Conservation (phyloP, 2,329 filamentous ascomycete genomes). For the Leptographium wingfieldii region DNA sequence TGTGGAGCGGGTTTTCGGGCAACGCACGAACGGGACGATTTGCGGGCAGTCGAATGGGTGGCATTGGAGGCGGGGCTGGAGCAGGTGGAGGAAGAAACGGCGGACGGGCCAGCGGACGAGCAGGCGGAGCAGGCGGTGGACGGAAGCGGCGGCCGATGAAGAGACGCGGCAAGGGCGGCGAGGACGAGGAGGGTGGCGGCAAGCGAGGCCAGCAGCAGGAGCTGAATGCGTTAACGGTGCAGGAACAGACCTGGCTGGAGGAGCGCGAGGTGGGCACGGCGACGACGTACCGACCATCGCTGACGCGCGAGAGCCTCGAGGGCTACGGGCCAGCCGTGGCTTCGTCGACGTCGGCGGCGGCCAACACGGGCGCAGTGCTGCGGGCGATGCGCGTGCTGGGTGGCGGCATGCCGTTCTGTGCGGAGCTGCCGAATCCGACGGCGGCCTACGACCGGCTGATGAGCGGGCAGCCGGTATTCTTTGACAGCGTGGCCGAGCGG, state of each 20-base stretch:
- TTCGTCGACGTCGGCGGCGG: constrained; percentile 13
- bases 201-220: neutral
- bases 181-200: neutral
- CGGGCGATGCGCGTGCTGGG: constrained; percentile 27
- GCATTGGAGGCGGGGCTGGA: neutral
- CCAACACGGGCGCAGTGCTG: constrained; percentile 18
- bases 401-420: constrained; percentile 22
- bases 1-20: neutral
- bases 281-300: constrained; percentile 20
- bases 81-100: neutral
- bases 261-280: constrained; percentile 18
- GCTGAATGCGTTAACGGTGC: constrained; percentile 6
- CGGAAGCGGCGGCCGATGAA: constrained; percentile 3
- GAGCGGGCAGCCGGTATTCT: constrained; percentile 18
- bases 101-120: neutral
- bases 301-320: constrained; percentile 19
- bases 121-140: neutral
- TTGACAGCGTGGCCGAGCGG: constrained; percentile 21
- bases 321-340: constrained; percentile 27
- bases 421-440: constrained; percentile 10
- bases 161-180: neutral
- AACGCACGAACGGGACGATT: neutral
- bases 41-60: neutral
- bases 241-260: constrained; percentile 16
- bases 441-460: constrained; percentile 15